A percentile compares a stretch with the other conserved stretches of the same genome.
Evolutionary conservation across 768 basidiomycete species (phyloP).

Genomic region (Pleurotus tuber-regium): DNA sequence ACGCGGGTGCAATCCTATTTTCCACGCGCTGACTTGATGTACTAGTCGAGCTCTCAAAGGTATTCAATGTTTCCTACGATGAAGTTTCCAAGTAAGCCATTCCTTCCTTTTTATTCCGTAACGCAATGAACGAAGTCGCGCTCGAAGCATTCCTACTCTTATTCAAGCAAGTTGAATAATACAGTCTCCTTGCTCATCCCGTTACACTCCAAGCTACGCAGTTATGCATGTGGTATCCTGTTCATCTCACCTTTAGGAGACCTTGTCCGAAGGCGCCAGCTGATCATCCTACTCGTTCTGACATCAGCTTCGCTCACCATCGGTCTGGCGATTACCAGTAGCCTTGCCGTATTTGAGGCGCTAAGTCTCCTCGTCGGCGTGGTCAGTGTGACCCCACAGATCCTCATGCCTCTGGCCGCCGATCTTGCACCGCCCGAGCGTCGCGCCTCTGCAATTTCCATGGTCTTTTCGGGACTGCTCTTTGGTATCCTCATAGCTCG

Average conservation of each 20-base stretch:
- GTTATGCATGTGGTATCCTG: conserved; percentile 72
- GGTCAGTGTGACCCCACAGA: conserved; percentile 70
- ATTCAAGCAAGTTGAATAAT: conserved; percentile 44
- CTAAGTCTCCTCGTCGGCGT: conserved; percentile 72
- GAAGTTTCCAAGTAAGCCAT: conserved; percentile 19
- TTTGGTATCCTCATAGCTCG: conserved; percentile 74
- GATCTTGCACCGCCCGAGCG: conserved; percentile 77
- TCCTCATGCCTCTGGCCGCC: conserved; percentile 74
- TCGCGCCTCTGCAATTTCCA: conserved; percentile 72
- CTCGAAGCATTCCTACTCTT: conserved; percentile 34
- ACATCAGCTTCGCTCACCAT: conserved; percentile 63
- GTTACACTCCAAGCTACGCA: conserved; percentile 17
- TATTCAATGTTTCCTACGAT: conserved; percentile 29
- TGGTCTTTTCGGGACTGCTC: conserved; percentile 65
- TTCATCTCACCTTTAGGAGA: conserved; percentile 83
- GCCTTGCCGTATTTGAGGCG: conserved; percentile 57
- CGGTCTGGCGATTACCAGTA: conserved; percentile 63
- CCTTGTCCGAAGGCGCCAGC: conserved; percentile 69
- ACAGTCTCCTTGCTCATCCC: not conserved
- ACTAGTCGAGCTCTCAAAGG: conserved; percentile 40
- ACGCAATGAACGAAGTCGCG: no score
- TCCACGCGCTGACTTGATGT: not conserved
- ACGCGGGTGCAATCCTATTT: not conserved
- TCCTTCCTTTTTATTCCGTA: not conserved
- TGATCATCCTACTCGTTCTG: conserved; percentile 60